Conservation (phyloP, 805 yeast species). For the Metschnikowia arizonensis region DNA sequence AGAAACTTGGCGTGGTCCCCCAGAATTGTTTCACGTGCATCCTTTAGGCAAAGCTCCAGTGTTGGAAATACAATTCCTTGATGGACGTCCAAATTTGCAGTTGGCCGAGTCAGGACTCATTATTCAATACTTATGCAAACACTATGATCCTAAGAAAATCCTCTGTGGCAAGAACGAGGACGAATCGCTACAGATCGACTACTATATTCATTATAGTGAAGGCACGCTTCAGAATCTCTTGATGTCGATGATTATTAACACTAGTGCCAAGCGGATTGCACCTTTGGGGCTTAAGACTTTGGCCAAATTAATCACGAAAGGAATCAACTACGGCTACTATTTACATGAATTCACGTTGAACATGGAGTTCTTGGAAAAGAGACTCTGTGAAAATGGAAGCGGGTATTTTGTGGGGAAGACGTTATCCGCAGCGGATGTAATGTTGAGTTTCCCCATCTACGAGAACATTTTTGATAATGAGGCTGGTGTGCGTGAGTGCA, state of each 20-base stretch:
- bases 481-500: constrained; percentile 30
- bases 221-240: constrained; percentile 54
- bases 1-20: constrained; percentile 36
- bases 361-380: constrained; percentile 39
- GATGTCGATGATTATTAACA: constrained; percentile 35
- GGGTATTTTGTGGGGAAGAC: constrained; percentile 47
- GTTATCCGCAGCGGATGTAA: constrained; percentile 55
- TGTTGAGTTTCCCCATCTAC: constrained; percentile 44
- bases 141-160: constrained; percentile 43
- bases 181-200: constrained; percentile 44
- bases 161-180: constrained; percentile 37
- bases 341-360: constrained; percentile 41
- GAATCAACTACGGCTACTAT: constrained; percentile 47
- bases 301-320: constrained; percentile 40
- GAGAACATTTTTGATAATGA: constrained; percentile 28
- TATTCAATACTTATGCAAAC: constrained; percentile 45
- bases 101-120: constrained; percentile 63
- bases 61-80: constrained; percentile 38
- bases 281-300: constrained; percentile 49
- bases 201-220: constrained; percentile 56
- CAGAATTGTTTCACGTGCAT: constrained; percentile 47
- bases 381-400: constrained; percentile 27
- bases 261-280: constrained; percentile 38
- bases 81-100: constrained; percentile 31
- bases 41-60: constrained; percentile 66